Evolutionary conservation across 495 filamentous ascomycete genomes (phyloP), one percentile per base, ranked within the genome.

Genomic region (Tuber umbilicatum): DNA sequence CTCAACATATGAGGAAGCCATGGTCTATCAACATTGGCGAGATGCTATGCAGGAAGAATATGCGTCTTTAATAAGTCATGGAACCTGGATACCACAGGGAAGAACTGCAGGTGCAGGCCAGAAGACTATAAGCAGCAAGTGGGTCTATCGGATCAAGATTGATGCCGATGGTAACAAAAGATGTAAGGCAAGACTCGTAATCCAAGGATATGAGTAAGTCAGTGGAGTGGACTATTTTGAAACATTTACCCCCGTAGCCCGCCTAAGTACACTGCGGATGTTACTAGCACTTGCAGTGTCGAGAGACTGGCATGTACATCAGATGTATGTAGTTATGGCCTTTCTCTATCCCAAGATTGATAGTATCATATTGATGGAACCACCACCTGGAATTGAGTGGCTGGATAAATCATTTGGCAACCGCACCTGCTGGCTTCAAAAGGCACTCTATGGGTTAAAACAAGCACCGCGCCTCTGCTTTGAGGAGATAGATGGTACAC

Each of bases 151-250:
- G 5, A 75, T 37, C 1, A 81, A 76, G 68, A 19, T 41, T 0
- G 74, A 74, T 42, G 14, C 42, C 19, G 72, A 79, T 40, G 41
- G 72, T 0, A 73, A 35, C 1, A 76, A 40, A n/a, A 31, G 74
- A 37, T 81, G 70, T 38, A 78, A 81, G 37, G 78, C 71, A 0
- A 21, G 73, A 23, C 50, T 81, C 16, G 79, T 77, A 1, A 55
- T 76, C 27, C 72, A 74, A 67, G 74, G 74, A 9, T 81, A 55
- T n/a, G 19, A 79, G 37, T 77, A 81, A 55, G 38, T 55, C 1
- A 39, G 73, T 39, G 72, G 77, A 17, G 70, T 75, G 27, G 74
- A 81, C 17, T 79, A 50, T 31, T 17, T 69, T 2, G 77, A 81
- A n/a, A 81, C 74, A 23, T 79, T 71, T 68, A 72, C 74, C 9